phyloP scores from a whole-genome alignment of 768 basidiomycete species.

The Naganishia friedmannii region DNA sequence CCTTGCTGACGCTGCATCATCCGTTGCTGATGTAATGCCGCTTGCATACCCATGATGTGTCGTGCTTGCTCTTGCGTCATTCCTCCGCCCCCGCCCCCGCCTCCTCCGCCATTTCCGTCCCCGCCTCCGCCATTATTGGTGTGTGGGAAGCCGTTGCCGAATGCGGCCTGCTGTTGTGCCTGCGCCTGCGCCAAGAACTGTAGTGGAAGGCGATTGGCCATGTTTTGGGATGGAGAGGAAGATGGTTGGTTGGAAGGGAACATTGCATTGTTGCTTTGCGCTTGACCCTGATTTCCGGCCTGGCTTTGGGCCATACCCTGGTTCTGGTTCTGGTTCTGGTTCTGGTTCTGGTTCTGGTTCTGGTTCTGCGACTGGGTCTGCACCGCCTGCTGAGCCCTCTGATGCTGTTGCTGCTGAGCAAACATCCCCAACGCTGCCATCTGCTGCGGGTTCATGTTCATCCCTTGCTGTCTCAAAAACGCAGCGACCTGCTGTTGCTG shows the following conservation, averaged over 20 bases:
- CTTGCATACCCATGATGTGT: background rate
- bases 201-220: constrained; percentile 11
- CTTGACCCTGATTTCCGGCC: background rate
- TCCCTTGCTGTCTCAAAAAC: constrained; percentile 8
- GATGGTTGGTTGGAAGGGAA: too few relatives aligned
- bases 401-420: constrained; percentile 6
- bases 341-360: too few relatives aligned
- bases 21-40: background rate
- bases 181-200: constrained; percentile 1
- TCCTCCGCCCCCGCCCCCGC: too few relatives aligned
- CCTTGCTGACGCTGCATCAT: constrained; percentile 9
- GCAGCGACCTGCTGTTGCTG: background rate
- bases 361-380: background rate
- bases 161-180: constrained; percentile 1
- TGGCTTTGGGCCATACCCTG: too few relatives aligned
- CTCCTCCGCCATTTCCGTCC: background rate
- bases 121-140: background rate
- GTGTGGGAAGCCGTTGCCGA: background rate
- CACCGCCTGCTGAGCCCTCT: constrained; percentile 14
- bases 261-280: background rate
- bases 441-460: constrained; percentile 20
- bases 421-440: constrained; percentile 10
- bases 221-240: too few relatives aligned
- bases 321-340: too few relatives aligned
- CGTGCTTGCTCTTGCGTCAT: constrained; percentile 7